Base-by-base conservation (phyloP, 148 eudicot species). In the Polygonum maritimum region DNA sequence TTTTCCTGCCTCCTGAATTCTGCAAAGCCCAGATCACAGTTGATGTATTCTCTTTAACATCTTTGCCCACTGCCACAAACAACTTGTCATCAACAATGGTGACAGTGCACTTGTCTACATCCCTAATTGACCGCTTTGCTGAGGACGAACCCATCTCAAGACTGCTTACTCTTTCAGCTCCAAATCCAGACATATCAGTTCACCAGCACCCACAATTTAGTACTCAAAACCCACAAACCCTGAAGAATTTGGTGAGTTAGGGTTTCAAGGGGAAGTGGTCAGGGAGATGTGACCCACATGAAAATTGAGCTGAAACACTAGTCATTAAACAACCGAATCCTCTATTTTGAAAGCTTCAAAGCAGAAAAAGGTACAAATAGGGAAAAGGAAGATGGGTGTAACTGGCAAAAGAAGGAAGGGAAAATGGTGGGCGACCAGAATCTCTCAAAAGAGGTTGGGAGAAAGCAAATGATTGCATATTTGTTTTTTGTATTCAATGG, bases 41-140 rank as follows among this genome's bases (percentile, higher is more conserved):
- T 35, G 51, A 79, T 77, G 85, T 85, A 71, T 82, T 79, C 63
- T 83, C 84, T 22, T 79, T 87, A 60, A 82, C 65, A 4, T 80
- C 83, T 77, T 76, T 84, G 48, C 90, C 87, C 79, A 89, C 84
- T 2, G 90, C 86, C 76, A 89, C 88, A 72, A 75, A 86, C 44
- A 65, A 40, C 75, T 70, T 70, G 14, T 70, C 74, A 38, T 70
- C 74, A 15, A 1, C 12, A 16, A 70, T 44, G 48, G 48, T 11
- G 10, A 1, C 31, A 12, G 12, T 70, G 26, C 12, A 18, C 18
- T 70, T 13, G 48, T 70, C 74, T 7, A 15, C 22, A 16, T 10
- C 21, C 74, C 74, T 70, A 62, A 62, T 62, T 62, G 69, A 62
- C 69, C 36, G 38, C 12, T 62, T 31, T 13, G 15, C 44, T 67